Conservation (phyloP, 1,284 basidiomycete genomes). For the Naganishia liquefaciens region DNA sequence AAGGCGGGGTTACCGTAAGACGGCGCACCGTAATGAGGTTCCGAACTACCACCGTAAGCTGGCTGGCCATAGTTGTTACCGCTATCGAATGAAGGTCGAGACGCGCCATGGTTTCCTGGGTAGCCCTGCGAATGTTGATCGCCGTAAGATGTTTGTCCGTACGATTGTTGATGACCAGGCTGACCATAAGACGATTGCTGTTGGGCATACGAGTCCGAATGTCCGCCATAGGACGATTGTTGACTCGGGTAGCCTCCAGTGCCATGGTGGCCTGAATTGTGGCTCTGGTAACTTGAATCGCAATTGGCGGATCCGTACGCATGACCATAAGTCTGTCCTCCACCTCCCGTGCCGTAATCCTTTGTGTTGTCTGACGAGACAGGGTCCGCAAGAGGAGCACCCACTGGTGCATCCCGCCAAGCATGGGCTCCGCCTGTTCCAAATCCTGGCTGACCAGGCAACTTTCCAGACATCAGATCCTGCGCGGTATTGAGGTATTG, state of each 20-base stretch:
- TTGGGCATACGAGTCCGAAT: neutral
- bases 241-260: neutral
- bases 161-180: neutral
- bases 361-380: conserved; percentile 11
- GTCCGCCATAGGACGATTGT: neutral
- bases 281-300: neutral
- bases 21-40: conserved; percentile 32
- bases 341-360: conserved; percentile 22
- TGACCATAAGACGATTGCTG: conserved; percentile 1
- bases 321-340: conserved; percentile 9
- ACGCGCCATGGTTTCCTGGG: conserved; percentile 1
- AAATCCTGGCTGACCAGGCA: conserved; percentile 53
- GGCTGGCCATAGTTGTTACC: conserved; percentile 20
- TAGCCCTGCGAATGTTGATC: conserved; percentile 1
- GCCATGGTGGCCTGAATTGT: neutral
- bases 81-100: conserved; percentile 16
- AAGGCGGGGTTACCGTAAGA: conserved; percentile 13
- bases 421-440: conserved; percentile 49
- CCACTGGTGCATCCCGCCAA: conserved; percentile 44
- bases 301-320: conserved; percentile 8
- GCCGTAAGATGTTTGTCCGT: conserved; percentile 2
- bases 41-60: conserved; percentile 31
- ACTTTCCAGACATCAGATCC: conserved; percentile 51
- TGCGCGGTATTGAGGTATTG: conserved; percentile 49
- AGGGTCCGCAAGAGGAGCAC: conserved; percentile 23